Evolutionary conservation across 2,329 filamentous ascomycete genomes (phyloP), one percentile per base, ranked within the genome.

Genomic region (Fusarium sp.): DNA sequence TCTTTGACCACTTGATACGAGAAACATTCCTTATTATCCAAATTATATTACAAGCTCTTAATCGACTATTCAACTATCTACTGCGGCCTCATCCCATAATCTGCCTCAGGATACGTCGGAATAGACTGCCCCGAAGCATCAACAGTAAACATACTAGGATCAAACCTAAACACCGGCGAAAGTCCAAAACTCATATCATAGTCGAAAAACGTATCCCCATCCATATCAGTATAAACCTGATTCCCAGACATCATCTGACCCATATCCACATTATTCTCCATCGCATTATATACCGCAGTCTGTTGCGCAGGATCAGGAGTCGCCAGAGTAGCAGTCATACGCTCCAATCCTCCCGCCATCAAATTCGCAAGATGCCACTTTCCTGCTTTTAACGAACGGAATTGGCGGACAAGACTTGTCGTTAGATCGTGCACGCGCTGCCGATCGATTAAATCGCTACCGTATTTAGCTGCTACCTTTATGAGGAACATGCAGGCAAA

Each of bases 401-500:
- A 84, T 18, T 82, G 78, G 14, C 77, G 73, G 1, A 84, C 80
- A 0, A 83, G 78, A 25, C 77, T 78, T 0, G 77, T 77, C 0
- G 79, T 82, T 22, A 85, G 64, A 8, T 82, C 77, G 49, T 78
- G 74, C 4, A 85, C 82, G 1, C 77, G 70, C 7, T 75, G 71
- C 3, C 79, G 76, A n/a, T 84, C 79, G 22, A 84, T 80, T 2
- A 83, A 76, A 40, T 81, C 79, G n/a, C 78, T 79, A 4, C 77
- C 79, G 56, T 84, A 81, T 29, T 83, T 84, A 25, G 80, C 78
- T 2, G 83, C 79, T 2, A 86, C 77, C 64, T 85, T 85, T 37
- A 85, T 79, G 2, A 86, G 78, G 62, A 87, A 86, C 69, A 85
- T 83, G 70, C 83, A 85, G 2, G 85, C 84, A 61, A 86, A 86